phyloP scores from a whole-genome alignment of 2,329 filamentous ascomycete species.

The Paramyrothecium sp. region DNA sequence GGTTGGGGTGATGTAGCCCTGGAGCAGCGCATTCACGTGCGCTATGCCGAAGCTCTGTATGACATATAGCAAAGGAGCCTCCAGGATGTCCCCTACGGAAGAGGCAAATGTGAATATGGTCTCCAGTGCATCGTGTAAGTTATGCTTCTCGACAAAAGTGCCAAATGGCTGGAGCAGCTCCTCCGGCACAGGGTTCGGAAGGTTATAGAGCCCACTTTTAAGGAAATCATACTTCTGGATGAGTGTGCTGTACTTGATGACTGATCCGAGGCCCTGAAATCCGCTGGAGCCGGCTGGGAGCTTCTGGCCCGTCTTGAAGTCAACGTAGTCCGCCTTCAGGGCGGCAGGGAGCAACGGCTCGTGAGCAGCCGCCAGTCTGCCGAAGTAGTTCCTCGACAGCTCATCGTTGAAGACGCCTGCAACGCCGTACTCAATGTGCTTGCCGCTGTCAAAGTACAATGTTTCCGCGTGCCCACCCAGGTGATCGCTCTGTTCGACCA shows the following conservation, averaged over 20 bases:
- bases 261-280: neutral
- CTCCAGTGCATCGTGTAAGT: slow-evolving; percentile 31
- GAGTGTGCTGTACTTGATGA: neutral
- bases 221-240: slow-evolving; percentile 4
- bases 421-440: slow-evolving; percentile 24
- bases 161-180: slow-evolving; percentile 41
- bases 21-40: slow-evolving; percentile 4
- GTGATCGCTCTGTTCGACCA: slow-evolving; percentile 34
- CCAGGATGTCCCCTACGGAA: slow-evolving; percentile 37
- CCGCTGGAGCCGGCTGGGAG: neutral
- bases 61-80: slow-evolving; percentile 36
- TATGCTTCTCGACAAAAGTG: slow-evolving; percentile 39
- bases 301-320: slow-evolving; percentile 11
- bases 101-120: slow-evolving; percentile 30
- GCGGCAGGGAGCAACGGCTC: slow-evolving; percentile 5
- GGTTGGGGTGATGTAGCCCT: slow-evolving; percentile 7
- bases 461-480: slow-evolving; percentile 44
- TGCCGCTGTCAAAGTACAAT: slow-evolving; percentile 2
- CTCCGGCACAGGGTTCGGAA: slow-evolving; percentile 42
- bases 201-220: slow-evolving; percentile 13
- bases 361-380: slow-evolving; percentile 25
- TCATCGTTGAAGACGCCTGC: slow-evolving; percentile 28
- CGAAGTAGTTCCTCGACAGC: slow-evolving; percentile 33
- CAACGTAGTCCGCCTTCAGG: slow-evolving; percentile 13
- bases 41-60: slow-evolving; percentile 27